phyloP scores from a whole-genome alignment of 306 rosid species.

The Vigna trinervia region DNA sequence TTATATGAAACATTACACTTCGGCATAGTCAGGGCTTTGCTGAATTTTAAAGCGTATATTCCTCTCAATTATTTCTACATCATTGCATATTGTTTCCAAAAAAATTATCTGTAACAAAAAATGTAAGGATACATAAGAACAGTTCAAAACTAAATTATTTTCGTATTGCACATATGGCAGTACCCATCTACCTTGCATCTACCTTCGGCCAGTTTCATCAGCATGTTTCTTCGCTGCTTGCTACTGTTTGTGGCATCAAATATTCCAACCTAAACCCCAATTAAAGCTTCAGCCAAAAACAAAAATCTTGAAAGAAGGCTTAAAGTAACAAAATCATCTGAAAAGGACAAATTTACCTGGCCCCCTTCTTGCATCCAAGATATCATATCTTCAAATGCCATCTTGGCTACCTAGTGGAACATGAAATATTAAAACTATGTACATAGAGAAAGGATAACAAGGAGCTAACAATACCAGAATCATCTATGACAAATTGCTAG shows the following conservation, averaged over 20 bases:
- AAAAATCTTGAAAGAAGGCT: conserved; percentile 26
- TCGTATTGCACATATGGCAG: conserved; percentile 40
- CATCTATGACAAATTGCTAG: conserved; percentile 34
- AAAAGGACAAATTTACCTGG: conserved; percentile 70
- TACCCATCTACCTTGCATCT: conserved; percentile 83
- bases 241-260: conserved; percentile 98
- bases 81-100: conserved; percentile 97
- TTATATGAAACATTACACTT: conserved; percentile 69
- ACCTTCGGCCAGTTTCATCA: conserved; percentile 97
- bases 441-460: conserved; percentile 59
- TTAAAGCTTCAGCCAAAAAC: conserved; percentile 31
- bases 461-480: conserved; percentile 53
- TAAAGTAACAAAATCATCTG: conserved; percentile 31
- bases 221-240: conserved; percentile 83
- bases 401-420: conserved; percentile 94
- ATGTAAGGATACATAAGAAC: conserved; percentile 36
- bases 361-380: conserved; percentile 99
- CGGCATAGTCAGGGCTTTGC: conserved; percentile 98
- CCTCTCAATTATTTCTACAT: conserved; percentile 90
- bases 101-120: conserved; percentile 80
- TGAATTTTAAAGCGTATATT: conserved; percentile 96
- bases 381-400: conserved; percentile 99
- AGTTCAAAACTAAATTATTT: conserved; percentile 32
- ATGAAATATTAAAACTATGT: conserved; percentile 78
- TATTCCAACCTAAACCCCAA: conserved; percentile 82